Evolutionary conservation across 83 land plant species (phyloP), one percentile per base, ranked within the genome.

Genomic region (Diphasiastrum complanatum): DNA sequence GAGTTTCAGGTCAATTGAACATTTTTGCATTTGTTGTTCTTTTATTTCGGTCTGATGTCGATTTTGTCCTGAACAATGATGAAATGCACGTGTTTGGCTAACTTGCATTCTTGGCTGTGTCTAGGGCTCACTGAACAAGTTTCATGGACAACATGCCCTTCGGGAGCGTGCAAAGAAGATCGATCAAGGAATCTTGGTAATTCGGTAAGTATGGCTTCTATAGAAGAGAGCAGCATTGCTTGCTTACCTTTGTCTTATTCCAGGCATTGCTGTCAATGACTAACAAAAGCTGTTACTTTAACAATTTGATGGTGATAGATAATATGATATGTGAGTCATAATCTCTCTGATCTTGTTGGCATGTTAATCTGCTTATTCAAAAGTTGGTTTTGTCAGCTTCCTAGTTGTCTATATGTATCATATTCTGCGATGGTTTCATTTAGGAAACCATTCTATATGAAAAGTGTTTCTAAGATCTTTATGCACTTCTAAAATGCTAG

Each of bases 81-180:
- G 8, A 3, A 24, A 28, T 52, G 18, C 24, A 41, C 38, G 6
- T 28, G 10, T 28, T 36, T 61, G 46, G 5, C 32, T n/a, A 27
- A 3, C 25, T 45, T 27, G 31, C 12, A n/a, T n/a, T n/a, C 55
- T 56, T 36, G 33, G 12, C n/a, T 0, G 16, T 55, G 5, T 32
- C 14, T 35, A 88, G 83, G 99, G 99, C 28, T 76, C 81, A 31
- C 72, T 93, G 67, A 93, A 93, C 96, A 89, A 85, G 61, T 93
- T 93, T 56, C 88, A 95, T 61, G 99, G 99, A 20, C 99, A 95
- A 73, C 99, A 95, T 82, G 84, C 99, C 40, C 73, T 89, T 53
- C 74, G 99, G 66, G 99, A 95, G 74, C 70, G 99, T 52, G 99
- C 99, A 61, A 85, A 81, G 49, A 95, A 95, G 70, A 59, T 95